A percentile compares a stretch with the other conserved stretches of the same genome.
Evolutionary conservation across 139 green algal genomes (phyloP).

Genomic region (Chlorella sp.): DNA sequence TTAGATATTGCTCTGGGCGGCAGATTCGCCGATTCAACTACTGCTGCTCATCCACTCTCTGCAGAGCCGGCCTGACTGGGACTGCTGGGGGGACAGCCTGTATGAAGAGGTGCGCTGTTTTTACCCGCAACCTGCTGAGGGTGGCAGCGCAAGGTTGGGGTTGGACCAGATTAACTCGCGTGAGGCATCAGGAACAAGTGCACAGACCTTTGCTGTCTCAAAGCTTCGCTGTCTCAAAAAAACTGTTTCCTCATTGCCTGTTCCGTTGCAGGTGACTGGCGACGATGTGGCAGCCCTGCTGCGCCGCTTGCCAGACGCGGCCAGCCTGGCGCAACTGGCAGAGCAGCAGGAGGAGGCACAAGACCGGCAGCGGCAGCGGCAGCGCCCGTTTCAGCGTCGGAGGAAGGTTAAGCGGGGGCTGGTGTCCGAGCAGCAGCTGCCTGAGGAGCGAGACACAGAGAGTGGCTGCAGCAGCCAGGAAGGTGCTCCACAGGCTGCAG

Average conservation of each 20-base stretch:
- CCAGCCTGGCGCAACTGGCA: not conserved
- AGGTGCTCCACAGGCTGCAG: not conserved
- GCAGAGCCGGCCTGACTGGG: conserved; percentile 1
- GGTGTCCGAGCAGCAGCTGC: not conserved
- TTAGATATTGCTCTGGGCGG: no score
- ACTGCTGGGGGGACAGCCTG: not conserved
- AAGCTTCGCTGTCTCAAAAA: no score
- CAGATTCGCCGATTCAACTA: no score
- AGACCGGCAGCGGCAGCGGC: not conserved
- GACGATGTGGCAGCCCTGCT: conserved; percentile 6
- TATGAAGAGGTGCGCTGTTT: not conserved
- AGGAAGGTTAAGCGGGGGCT: not conserved
- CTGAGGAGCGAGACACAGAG: not conserved
- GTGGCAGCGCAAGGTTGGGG: no score
- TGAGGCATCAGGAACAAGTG: no score
- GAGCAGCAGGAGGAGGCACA: not conserved
- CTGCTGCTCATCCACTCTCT: not conserved
- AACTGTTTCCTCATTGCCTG: not conserved
- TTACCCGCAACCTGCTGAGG: no score
- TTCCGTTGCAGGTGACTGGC: not conserved
- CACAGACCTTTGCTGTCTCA: no score
- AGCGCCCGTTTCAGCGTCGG: not conserved
- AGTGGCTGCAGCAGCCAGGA: not conserved
- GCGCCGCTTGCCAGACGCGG: not conserved
- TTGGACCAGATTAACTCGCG: no score